Percentiles rank a stretch among this genome's conserved stretches.
Conservation (phyloP, 2,329 filamentous ascomycete species). For the Beauveria sp. region DNA sequence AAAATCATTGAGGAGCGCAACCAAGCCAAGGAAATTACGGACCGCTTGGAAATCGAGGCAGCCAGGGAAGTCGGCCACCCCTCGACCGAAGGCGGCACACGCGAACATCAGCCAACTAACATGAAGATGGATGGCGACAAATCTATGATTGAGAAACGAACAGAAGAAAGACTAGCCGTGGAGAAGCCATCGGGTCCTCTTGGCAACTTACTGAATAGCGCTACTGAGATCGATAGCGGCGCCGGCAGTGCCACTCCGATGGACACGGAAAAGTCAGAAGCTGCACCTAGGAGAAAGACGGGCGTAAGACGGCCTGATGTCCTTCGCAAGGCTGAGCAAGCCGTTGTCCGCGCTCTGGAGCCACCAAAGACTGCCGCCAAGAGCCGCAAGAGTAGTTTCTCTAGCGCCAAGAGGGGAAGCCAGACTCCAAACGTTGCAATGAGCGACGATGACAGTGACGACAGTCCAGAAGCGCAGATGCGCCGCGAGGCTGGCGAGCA, state of each 20-base stretch:
- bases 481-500: slow-evolving; percentile 27
- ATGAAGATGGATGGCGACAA: background rate
- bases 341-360: slow-evolving; percentile 43
- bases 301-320: slow-evolving; percentile 50
- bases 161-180: background rate
- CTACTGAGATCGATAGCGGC: slow-evolving; percentile 30
- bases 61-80: slow-evolving; percentile 24
- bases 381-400: slow-evolving; percentile 43
- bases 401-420: slow-evolving; percentile 40
- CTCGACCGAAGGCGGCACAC: slow-evolving; percentile 12
- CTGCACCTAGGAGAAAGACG: slow-evolving; percentile 31
- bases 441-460: slow-evolving; percentile 31
- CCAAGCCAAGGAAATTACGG: slow-evolving; percentile 33
- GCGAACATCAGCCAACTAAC: background rate
- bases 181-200: slow-evolving; percentile 17
- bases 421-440: slow-evolving; percentile 29
- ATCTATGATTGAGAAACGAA: background rate
- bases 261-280: slow-evolving; percentile 34
- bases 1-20: slow-evolving; percentile 39
- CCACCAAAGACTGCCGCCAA: slow-evolving; percentile 38
- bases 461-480: slow-evolving; percentile 33
- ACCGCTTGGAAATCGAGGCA: slow-evolving; percentile 26
- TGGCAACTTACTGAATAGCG: slow-evolving; percentile 35
- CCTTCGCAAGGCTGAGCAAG: slow-evolving; percentile 54
- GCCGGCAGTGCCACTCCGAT: slow-evolving; percentile 27